These are phyloP conservation scores for Combretum micranthum DNA, from an alignment of 345 rosid species.

Conservation along the genomic window DNA sequence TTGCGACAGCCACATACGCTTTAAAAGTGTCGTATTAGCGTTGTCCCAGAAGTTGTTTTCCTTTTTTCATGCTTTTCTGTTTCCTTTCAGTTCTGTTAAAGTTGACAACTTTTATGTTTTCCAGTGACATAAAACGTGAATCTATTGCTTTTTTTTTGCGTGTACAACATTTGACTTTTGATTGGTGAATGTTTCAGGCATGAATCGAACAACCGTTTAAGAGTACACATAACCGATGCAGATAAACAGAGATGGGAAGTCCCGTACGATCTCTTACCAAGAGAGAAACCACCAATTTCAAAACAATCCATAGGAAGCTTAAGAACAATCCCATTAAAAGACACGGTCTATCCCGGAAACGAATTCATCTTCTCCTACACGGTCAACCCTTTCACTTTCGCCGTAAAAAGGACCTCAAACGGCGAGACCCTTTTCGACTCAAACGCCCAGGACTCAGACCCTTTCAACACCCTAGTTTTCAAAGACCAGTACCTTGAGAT, in stretches of 20 bases:
- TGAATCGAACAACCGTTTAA: constrained; percentile 65
- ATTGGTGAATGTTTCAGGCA: constrained; percentile 36
- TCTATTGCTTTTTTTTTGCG: no score
- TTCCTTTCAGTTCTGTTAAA: not conserved
- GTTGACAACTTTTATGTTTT: not conserved
- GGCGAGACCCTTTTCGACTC: constrained; percentile 80
- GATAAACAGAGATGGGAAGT: constrained; percentile 89
- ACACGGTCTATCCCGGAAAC: constrained; percentile 49
- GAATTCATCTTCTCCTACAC: constrained; percentile 60
- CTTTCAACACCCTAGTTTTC: constrained; percentile 63
- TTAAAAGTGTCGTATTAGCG: no score
- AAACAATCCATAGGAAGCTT: constrained; percentile 43
- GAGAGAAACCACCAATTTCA: constrained; percentile 55
- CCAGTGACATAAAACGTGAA: no score
- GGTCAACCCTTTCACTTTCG: constrained; percentile 76
- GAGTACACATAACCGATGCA: constrained; percentile 89
- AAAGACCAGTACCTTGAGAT: constrained; percentile 97
- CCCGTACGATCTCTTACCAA: constrained; percentile 73
- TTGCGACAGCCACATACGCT: no score
- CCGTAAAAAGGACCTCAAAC: constrained; percentile 73
- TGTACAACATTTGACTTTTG: no score
- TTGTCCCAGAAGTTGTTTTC: not conserved
- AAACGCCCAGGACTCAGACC: constrained; percentile 37
- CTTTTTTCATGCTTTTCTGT: not conserved
- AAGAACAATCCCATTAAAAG: constrained; percentile 38